These are phyloP conservation scores for Camellia lanceoleosa DNA, from an alignment of 148 eudicot species.

Conservation along the genomic window DNA sequence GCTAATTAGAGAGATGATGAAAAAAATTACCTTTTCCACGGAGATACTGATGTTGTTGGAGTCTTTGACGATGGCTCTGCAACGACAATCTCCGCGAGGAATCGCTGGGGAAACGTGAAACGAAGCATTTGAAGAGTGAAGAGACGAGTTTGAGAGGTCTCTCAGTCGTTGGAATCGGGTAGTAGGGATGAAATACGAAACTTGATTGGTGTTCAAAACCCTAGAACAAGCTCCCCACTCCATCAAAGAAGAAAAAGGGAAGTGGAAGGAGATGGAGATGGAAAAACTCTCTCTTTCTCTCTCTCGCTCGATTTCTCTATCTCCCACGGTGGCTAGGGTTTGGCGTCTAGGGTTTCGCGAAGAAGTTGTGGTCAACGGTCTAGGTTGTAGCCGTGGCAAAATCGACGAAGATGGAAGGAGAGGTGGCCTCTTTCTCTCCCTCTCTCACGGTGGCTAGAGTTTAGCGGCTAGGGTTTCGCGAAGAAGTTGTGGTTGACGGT, in stretches of 20 bases:
- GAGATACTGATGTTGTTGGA: not conserved
- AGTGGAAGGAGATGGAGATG: not conserved
- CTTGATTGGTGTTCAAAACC: constrained; percentile 13
- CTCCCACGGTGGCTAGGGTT: too few relatives aligned
- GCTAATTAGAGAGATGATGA: not conserved
- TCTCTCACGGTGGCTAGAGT: too few relatives aligned
- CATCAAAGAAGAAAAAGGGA: not conserved
- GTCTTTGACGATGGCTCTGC: constrained; percentile 3
- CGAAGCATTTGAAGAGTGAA: constrained; percentile 7
- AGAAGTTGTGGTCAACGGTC: too few relatives aligned
- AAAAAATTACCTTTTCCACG: not conserved
- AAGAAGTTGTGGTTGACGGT: too few relatives aligned
- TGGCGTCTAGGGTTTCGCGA: too few relatives aligned
- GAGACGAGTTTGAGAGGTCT: not conserved
- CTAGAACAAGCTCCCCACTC: constrained; percentile 4
- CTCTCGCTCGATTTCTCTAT: too few relatives aligned
- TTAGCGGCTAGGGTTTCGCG: too few relatives aligned
- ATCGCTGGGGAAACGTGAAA: not conserved
- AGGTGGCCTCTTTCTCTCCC: too few relatives aligned
- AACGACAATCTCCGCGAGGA: not conserved
- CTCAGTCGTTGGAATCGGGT: not conserved
- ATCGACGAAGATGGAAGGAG: too few relatives aligned
- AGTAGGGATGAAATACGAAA: not conserved
- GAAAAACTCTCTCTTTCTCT: too few relatives aligned
- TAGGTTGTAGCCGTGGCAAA: too few relatives aligned